Evolutionary conservation across 2,329 filamentous ascomycete species (phyloP).

Genomic region (Drechslerella coelobrocha): DNA sequence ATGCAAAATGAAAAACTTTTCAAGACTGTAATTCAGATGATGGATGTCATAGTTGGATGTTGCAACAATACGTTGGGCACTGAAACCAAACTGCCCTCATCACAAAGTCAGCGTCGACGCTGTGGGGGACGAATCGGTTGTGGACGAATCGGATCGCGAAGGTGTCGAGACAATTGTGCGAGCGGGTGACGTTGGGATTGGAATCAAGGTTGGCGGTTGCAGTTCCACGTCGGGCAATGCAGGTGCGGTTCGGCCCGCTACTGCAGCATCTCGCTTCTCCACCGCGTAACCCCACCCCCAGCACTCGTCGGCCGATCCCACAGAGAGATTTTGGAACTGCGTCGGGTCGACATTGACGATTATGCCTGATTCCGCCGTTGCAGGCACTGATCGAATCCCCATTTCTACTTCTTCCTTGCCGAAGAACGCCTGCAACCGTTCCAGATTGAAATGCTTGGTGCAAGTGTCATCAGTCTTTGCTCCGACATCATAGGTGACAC

Average conservation of each 20-base stretch:
- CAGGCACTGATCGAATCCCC: constrained; percentile 8
- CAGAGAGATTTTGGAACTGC: constrained; percentile 28
- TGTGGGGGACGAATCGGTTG: constrained; percentile 3
- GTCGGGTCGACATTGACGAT: constrained; percentile 52
- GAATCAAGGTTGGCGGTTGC: constrained; percentile 35
- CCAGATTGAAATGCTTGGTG: constrained; percentile 10
- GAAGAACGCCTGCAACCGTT: constrained; percentile 17
- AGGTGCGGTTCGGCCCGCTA: constrained; percentile 47
- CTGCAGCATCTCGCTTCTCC: constrained; percentile 45
- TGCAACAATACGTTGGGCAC: background rate
- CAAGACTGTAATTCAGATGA: background rate
- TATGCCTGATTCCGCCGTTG: constrained; percentile 50
- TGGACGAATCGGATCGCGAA: constrained; percentile 19
- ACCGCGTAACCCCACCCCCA: constrained; percentile 45
- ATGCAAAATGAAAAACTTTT: constrained; percentile 2
- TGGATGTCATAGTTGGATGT: background rate
- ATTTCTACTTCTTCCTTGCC: constrained; percentile 38
- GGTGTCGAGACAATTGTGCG: constrained; percentile 23
- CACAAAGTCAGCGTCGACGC: constrained; percentile 9
- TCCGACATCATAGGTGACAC: background rate
- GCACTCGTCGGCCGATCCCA: constrained; percentile 18
- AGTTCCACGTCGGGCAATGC: constrained; percentile 34
- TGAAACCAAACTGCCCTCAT: background rate
- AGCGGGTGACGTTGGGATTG: constrained; percentile 15
- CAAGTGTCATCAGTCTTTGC: constrained; percentile 11